A percentile compares a stretch with the other conserved stretches of the same genome.
phyloP scores from a whole-genome alignment of 2,329 filamentous ascomycete species.

The Hymenoscyphus fraxineus region DNA sequence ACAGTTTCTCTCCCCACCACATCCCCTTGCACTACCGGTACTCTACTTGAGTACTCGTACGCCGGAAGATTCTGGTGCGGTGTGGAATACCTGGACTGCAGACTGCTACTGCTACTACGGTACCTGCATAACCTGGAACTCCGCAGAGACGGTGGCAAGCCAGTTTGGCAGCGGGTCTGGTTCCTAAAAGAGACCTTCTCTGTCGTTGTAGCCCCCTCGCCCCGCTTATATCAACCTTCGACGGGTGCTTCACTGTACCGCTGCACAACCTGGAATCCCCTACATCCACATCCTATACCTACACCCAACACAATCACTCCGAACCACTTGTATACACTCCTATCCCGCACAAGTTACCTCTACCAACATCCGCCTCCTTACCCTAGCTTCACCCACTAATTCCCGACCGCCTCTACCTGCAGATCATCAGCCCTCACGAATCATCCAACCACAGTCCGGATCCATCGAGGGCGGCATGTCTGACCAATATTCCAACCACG shows the following conservation, averaged over 20 bases:
- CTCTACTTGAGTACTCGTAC: not conserved
- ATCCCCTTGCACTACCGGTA: no score
- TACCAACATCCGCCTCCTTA: not conserved
- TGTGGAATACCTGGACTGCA: not conserved
- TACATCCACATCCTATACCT: no score
- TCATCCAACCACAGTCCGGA: slow-evolving; percentile 5
- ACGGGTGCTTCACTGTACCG: not conserved
- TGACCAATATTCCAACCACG: slow-evolving; percentile 18
- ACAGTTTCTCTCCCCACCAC: no score
- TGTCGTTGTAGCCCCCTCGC: not conserved
- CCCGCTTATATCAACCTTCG: not conserved
- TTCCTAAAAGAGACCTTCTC: not conserved
- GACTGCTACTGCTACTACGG: not conserved
- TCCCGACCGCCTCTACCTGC: not conserved
- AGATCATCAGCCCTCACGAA: slow-evolving; percentile 12
- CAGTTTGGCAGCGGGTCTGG: not conserved
- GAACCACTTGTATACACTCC: not conserved
- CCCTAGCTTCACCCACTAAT: not conserved
- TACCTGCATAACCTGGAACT: not conserved
- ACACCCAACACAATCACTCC: not conserved
- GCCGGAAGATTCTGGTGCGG: not conserved
- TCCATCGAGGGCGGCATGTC: slow-evolving; percentile 12
- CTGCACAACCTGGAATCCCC: no score
- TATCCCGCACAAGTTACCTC: not conserved
- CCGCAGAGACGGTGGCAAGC: not conserved